A percentile compares a stretch with the other conserved stretches of the same genome.
Evolutionary conservation across 2,329 filamentous ascomycete genomes (phyloP).

Genomic region (Cytospora schulzeri): DNA sequence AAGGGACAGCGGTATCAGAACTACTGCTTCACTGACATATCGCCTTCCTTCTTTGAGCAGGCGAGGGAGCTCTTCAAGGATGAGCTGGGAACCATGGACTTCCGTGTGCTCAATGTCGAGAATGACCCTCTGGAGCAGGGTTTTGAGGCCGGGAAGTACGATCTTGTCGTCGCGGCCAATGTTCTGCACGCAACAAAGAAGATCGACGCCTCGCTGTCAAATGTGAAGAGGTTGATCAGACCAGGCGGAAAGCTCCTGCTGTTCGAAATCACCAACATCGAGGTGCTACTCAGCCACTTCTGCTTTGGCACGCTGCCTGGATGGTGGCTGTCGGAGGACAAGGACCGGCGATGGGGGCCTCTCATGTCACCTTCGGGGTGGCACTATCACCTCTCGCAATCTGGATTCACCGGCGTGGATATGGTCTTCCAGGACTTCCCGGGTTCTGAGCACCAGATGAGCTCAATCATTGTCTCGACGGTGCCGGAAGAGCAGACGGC

Average conservation of each 20-base stretch:
- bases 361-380: slow-evolving; percentile 33
- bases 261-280: slow-evolving; percentile 34
- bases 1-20: slow-evolving; percentile 27
- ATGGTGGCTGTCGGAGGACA: slow-evolving; percentile 38
- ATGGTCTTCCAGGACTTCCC: slow-evolving; percentile 33
- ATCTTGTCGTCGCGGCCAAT: slow-evolving; percentile 37
- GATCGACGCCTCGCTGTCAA: slow-evolving; percentile 33
- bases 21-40: slow-evolving; percentile 46
- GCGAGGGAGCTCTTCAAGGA: slow-evolving; percentile 34
- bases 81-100: slow-evolving; percentile 34
- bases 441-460: slow-evolving; percentile 25
- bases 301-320: slow-evolving; percentile 37
- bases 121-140: slow-evolving; percentile 35
- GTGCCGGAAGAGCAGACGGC: slow-evolving; percentile 17
- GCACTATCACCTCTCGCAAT: slow-evolving; percentile 27
- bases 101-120: slow-evolving; percentile 40
- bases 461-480: slow-evolving; percentile 31
- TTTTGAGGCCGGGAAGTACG: slow-evolving; percentile 33
- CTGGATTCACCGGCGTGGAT: slow-evolving; percentile 32
- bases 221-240: slow-evolving; percentile 34
- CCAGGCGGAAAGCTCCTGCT: slow-evolving; percentile 38
- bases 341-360: slow-evolving; percentile 32
- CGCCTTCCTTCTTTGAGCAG: slow-evolving; percentile 40
- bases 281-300: slow-evolving; percentile 28
- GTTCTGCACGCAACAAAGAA: slow-evolving; percentile 37